Evolutionary conservation across 495 filamentous ascomycete species (phyloP), one percentile per base, ranked within the genome.

Genomic region (Cryomyces antarcticus): DNA sequence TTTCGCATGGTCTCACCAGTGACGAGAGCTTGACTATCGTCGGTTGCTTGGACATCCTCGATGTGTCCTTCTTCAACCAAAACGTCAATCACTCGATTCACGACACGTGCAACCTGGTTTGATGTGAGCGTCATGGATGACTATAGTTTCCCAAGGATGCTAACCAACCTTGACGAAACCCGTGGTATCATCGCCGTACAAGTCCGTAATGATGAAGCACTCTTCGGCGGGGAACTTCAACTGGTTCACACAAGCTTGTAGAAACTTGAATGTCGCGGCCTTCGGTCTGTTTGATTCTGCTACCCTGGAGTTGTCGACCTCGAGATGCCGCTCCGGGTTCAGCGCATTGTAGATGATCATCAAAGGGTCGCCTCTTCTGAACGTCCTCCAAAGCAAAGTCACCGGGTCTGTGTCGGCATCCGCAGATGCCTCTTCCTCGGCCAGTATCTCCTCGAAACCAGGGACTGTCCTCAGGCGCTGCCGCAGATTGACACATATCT

Each of bases 171-270:
- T 97, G 42, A 94, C 88, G 57, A 97, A 95, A 1, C 89, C 89
- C 28, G 86, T 94, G 0, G 89, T 97, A 62, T 93, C 88, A 45
- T 86, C 79, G 5, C 84, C 84, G 57, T 89, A 87, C 3, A 97
- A 64, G 57, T 97, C 88, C 43, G 75, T 79, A 48, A 96, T 80
- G 50, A 93, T 73, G 56, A 96, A 97, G 49, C 80, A 84, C 39
- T 95, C 87, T 38, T 76, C 71, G 17, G 82, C 62, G 9, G 78
- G 72, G 36, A 94, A 77, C 11, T 72, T 75, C 30, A 94, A 65
- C 27, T 92, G 80, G 36, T 68, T 63, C 48, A 78, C 58, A 46
- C 75, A 80, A 27, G 76, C 78, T 48, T 80, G 68, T 35, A 81
- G 49, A 50, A 82, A 82, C 52, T 79, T 76, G 59, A 78, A 80